A percentile compares a stretch with the other conserved stretches of the same genome.
These are phyloP conservation scores for Akanthomyces dipterigenus DNA, from an alignment of 2,329 filamentous ascomycete species.

Conservation along the genomic window DNA sequence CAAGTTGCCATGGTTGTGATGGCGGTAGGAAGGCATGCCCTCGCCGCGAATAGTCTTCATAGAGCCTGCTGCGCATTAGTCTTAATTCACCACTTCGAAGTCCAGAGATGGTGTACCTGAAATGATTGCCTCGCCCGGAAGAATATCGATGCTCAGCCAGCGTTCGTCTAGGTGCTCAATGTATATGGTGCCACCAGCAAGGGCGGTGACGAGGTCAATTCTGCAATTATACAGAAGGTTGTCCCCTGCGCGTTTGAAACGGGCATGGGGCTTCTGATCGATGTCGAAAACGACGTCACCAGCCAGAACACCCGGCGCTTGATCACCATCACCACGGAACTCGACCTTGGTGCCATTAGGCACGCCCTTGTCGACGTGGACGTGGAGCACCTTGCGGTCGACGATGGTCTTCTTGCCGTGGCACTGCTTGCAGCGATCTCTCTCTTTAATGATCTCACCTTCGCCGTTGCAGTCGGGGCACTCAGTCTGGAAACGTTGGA, in stretches of 20 bases:
- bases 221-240: conserved; percentile 93
- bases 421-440: conserved; percentile 96
- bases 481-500: conserved; percentile 98
- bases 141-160: conserved; percentile 90
- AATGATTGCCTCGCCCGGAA: conserved; percentile 89
- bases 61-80: conserved; percentile 49
- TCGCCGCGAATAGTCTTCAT: conserved; percentile 94
- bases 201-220: conserved; percentile 89
- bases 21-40: conserved; percentile 93
- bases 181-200: conserved; percentile 84
- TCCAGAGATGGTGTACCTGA: conserved; percentile 57
- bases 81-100: conserved; percentile 16
- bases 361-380: conserved; percentile 93
- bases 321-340: conserved; percentile 94
- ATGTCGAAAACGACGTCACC: conserved; percentile 99
- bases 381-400: conserved; percentile 95
- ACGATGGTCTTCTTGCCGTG: conserved; percentile 96
- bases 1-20: conserved; percentile 92
- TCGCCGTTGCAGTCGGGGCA: conserved; percentile 98
- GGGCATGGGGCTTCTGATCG: conserved; percentile 94
- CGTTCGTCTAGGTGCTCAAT: conserved; percentile 96
- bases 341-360: conserved; percentile 93
- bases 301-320: conserved; percentile 84
- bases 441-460: conserved; percentile 92
- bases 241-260: conserved; percentile 94